Percentiles rank a stretch among this genome's conserved stretches.
Evolutionary conservation across 1,284 basidiomycete genomes (phyloP).

Genomic region (Malassezia restricta): DNA sequence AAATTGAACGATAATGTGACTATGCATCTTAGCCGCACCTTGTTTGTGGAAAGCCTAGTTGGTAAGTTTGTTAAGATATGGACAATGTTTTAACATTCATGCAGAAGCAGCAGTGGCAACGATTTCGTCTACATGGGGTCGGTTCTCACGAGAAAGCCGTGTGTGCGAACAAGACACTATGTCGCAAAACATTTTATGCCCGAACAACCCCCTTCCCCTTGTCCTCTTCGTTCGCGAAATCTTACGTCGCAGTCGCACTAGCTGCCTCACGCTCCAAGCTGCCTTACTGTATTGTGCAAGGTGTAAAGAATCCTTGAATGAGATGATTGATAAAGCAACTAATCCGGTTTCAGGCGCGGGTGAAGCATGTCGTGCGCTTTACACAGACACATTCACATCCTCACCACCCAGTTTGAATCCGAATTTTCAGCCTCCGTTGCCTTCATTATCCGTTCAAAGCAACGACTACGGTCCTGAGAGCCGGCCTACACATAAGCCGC

Average conservation of each 20-base stretch:
- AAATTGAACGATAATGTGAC: not conserved
- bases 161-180: conserved; percentile 16
- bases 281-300: conserved; percentile 39
- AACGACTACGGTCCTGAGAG: not conserved
- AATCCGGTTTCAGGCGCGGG: not conserved
- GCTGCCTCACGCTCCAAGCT: conserved; percentile 40
- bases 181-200: not conserved
- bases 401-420: not conserved
- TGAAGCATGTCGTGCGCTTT: not conserved
- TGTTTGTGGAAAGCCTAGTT: conserved; percentile 13
- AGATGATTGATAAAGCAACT: not conserved
- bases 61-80: conserved; percentile 4
- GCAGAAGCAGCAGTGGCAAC: not conserved
- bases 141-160: conserved; percentile 20
- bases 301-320: conserved; percentile 19
- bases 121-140: conserved; percentile 12
- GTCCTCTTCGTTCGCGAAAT: conserved; percentile 41
- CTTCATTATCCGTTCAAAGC: not conserved
- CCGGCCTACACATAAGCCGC: not conserved
- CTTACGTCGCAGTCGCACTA: conserved; percentile 36
- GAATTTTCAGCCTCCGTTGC: not conserved
- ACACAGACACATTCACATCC: not conserved
- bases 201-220: conserved; percentile 16
- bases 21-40: conserved; percentile 3
- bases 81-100: not conserved